These are phyloP conservation scores for Cryomyces antarcticus DNA, from an alignment of 495 filamentous ascomycete genomes.

Conservation along the genomic window DNA sequence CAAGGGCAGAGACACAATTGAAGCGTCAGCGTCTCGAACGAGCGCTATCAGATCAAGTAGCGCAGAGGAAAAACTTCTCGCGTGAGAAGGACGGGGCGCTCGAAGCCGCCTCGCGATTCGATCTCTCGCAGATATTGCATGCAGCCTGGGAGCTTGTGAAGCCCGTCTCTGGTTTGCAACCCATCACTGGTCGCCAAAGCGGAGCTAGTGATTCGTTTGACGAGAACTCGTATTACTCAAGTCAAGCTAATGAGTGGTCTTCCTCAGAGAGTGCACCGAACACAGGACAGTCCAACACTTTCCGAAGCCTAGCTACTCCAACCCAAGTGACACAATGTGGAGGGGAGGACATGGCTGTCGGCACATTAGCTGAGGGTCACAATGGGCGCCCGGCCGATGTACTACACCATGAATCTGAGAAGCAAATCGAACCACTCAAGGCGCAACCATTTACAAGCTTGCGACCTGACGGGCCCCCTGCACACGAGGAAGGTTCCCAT, in stretches of 20 bases:
- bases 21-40: constrained; percentile 67
- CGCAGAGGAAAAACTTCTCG: constrained; percentile 36
- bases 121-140: constrained; percentile 51
- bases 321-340: background rate
- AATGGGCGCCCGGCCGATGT: no score
- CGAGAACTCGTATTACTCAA: constrained; percentile 90
- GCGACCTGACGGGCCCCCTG: background rate
- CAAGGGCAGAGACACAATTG: constrained; percentile 62
- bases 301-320: background rate
- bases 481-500: background rate
- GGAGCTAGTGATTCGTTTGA: constrained; percentile 63
- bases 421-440: no score
- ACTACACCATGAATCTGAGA: no score
- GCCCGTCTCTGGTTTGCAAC: constrained; percentile 34
- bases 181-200: constrained; percentile 25
- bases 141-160: constrained; percentile 54
- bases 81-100: constrained; percentile 30
- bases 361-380: no score
- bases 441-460: no score
- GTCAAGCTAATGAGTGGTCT: constrained; percentile 30
- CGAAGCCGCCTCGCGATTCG: constrained; percentile 38
- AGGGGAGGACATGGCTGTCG: background rate
- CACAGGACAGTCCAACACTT: background rate
- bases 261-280: constrained; percentile 14
- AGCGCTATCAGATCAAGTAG: constrained; percentile 49